Evolutionary conservation across 805 yeast species (phyloP).

Genomic region (Candida nemodendra): DNA sequence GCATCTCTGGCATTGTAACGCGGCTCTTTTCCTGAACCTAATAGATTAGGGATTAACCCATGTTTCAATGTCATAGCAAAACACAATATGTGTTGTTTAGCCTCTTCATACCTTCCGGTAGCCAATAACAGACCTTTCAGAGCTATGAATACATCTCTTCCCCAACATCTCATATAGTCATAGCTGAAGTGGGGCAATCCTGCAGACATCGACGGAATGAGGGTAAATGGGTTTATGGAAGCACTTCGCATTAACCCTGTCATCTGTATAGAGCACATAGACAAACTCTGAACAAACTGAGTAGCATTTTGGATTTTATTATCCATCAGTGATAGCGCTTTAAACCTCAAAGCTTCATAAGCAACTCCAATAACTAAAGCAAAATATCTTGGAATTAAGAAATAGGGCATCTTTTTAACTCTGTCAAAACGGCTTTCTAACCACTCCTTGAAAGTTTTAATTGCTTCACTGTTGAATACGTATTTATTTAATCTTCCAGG

Average conservation of each 20-base stretch:
- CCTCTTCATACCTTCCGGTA: slow-evolving; percentile 76
- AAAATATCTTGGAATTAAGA: slow-evolving; percentile 83
- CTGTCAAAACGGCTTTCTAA: slow-evolving; percentile 59
- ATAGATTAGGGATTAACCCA: slow-evolving; percentile 88
- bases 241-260: slow-evolving; percentile 70
- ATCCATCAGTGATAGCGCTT: slow-evolving; percentile 59
- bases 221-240: slow-evolving; percentile 63
- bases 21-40: slow-evolving; percentile 92
- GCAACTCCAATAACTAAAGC: slow-evolving; percentile 78
- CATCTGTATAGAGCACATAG: slow-evolving; percentile 86
- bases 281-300: slow-evolving; percentile 73
- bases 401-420: slow-evolving; percentile 68
- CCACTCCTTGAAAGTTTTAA: slow-evolving; percentile 67
- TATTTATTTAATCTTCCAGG: slow-evolving; percentile 61
- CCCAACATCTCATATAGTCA: slow-evolving; percentile 97
- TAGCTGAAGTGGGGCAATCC: slow-evolving; percentile 93
- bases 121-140: slow-evolving; percentile 77
- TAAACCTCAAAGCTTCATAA: slow-evolving; percentile 74
- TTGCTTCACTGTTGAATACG: slow-evolving; percentile 40
- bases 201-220: slow-evolving; percentile 83
- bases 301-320: slow-evolving; percentile 57
- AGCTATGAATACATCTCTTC: slow-evolving; percentile 91
- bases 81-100: slow-evolving; percentile 75
- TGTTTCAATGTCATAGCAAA: slow-evolving; percentile 92
- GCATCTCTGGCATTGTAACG: slow-evolving; percentile 97